These are phyloP conservation scores for Ceratobasidium sp. DNA, from an alignment of 1,284 basidiomycete species.

Conservation along the genomic window DNA sequence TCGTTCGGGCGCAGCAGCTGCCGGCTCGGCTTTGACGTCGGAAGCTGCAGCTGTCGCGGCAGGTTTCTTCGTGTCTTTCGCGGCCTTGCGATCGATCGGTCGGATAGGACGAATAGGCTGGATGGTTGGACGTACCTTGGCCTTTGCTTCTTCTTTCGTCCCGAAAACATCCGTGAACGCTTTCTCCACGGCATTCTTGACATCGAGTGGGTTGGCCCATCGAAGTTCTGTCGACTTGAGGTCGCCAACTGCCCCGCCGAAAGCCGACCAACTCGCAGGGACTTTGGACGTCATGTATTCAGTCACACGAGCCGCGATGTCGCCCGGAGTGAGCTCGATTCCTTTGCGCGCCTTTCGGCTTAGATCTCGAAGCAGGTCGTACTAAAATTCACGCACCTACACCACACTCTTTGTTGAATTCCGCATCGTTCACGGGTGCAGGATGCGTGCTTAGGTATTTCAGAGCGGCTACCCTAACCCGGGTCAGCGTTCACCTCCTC, in stretches of 20 bases:
- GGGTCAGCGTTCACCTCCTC: neutral
- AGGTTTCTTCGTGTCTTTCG: conserved; percentile 50
- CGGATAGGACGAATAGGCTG: conserved; percentile 6
- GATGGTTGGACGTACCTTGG: conserved; percentile 67
- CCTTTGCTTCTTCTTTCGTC: conserved; percentile 78
- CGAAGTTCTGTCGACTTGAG: conserved; percentile 81
- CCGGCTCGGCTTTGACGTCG: conserved; percentile 51
- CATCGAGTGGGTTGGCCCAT: conserved; percentile 91
- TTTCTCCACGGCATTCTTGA: conserved; percentile 89
- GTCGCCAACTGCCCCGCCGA: conserved; percentile 78
- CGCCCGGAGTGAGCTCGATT: conserved; percentile 79
- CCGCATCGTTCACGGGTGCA: conserved; percentile 73
- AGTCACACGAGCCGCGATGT: conserved; percentile 73
- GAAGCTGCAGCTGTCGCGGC: conserved; percentile 52
- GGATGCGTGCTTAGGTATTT: conserved; percentile 79
- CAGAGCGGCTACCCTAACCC: conserved; percentile 70
- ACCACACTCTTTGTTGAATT: conserved; percentile 87
- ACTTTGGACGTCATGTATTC: conserved; percentile 71
- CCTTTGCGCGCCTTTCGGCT: conserved; percentile 64
- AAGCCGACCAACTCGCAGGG: conserved; percentile 78
- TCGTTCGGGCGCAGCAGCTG: conserved; percentile 64
- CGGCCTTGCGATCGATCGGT: conserved; percentile 9
- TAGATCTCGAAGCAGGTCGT: neutral
- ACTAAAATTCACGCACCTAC: conserved; percentile 75
- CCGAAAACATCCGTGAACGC: conserved; percentile 85